Evolutionary conservation across 2,329 filamentous ascomycete species (phyloP).

Genomic region (Leptosphaerulina australis): DNA sequence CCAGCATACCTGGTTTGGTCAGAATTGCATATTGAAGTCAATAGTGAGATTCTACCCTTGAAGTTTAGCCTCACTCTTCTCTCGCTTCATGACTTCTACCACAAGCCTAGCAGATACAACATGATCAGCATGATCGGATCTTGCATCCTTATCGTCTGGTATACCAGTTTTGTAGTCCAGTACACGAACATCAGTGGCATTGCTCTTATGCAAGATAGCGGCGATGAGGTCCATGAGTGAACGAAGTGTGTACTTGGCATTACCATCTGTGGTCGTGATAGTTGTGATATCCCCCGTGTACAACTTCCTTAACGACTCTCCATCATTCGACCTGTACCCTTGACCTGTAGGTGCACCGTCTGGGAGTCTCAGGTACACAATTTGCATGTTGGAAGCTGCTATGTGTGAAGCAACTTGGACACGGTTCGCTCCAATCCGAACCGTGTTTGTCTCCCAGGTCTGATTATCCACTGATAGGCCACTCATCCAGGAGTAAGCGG

Average conservation of each 20-base stretch:
- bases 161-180: constrained; percentile 30
- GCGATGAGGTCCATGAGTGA: constrained; percentile 26
- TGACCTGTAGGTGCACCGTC: constrained; percentile 28
- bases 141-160: constrained; percentile 15
- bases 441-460: constrained; percentile 12
- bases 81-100: constrained; percentile 25
- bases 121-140: constrained; percentile 37
- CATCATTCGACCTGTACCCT: constrained; percentile 22
- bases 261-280: constrained; percentile 28
- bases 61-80: constrained; percentile 20
- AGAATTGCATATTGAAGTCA: background rate
- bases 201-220: constrained; percentile 22
- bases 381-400: constrained; percentile 26
- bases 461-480: constrained; percentile 7
- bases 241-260: constrained; percentile 28
- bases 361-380: constrained; percentile 37
- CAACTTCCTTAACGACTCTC: constrained; percentile 30
- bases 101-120: constrained; percentile 35
- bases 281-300: constrained; percentile 26
- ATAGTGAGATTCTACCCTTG: constrained; percentile 10
- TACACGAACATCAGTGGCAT: constrained; percentile 27
- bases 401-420: constrained; percentile 21
- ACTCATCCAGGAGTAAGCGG: constrained; percentile 33
- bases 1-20: constrained; percentile 27
- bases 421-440: constrained; percentile 14